Conservation (phyloP, 192 early-diverging fungal genomes). For the Coemansia sp. region DNA sequence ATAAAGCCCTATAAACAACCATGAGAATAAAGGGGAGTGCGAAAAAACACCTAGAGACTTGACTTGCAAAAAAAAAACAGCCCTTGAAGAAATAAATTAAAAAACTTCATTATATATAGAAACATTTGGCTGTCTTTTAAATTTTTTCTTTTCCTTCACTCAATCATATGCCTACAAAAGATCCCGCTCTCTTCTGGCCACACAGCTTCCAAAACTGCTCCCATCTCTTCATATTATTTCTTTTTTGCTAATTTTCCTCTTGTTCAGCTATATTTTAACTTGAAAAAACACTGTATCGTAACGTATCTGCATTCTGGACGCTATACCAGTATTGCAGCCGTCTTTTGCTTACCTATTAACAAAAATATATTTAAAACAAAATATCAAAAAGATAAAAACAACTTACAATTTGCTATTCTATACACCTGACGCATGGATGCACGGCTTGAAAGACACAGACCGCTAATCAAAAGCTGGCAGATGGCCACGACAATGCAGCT, state of each 20-base stretch:
- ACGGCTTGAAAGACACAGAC: slow-evolving; percentile 7
- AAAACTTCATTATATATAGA: not conserved
- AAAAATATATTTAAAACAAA: not conserved
- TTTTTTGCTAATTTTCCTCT: too few species aligned
- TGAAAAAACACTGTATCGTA: not conserved
- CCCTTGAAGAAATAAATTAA: not conserved
- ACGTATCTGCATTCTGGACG: too few species aligned
- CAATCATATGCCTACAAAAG: too few species aligned
- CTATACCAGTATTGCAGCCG: too few species aligned
- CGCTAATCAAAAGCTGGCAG: slow-evolving; percentile 31
- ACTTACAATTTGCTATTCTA: too few species aligned
- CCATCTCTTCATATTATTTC: too few species aligned
- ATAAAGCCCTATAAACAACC: not conserved
- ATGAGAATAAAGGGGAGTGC: not conserved
- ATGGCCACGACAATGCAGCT: slow-evolving; percentile 25
- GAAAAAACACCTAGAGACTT: too few species aligned
- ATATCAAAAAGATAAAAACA: slow-evolving; percentile 1
- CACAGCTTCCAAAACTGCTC: too few species aligned
- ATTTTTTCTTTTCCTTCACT: not conserved
- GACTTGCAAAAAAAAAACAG: not conserved
- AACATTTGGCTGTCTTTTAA: not conserved
- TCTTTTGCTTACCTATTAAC: too few species aligned
- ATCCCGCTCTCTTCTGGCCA: too few species aligned
- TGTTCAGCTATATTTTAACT: not conserved
- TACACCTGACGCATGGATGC: not conserved